These are phyloP conservation scores for Ustilago curta DNA, from an alignment of 1,284 basidiomycete genomes.

Conservation along the genomic window DNA sequence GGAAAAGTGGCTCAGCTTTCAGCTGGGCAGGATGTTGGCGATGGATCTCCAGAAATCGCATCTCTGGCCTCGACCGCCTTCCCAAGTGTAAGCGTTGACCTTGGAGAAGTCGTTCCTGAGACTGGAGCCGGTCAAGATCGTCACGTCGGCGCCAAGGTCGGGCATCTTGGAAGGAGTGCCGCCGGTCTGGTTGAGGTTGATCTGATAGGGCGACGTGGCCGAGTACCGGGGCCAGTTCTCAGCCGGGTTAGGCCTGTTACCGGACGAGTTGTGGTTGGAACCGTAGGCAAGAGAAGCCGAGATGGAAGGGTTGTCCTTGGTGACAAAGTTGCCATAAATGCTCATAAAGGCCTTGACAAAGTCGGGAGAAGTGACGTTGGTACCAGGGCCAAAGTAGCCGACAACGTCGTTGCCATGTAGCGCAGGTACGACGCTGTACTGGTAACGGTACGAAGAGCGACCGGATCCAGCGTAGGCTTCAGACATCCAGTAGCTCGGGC, in stretches of 20 bases:
- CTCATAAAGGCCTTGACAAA: conserved; percentile 41
- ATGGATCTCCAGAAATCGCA: conserved; percentile 25
- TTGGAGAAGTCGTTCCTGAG: conserved; percentile 14
- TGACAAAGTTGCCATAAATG: conserved; percentile 43
- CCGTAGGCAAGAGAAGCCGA: conserved; percentile 18
- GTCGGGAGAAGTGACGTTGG: conserved; percentile 13
- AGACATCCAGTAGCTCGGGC: conserved; percentile 45
- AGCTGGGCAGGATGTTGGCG: conserved; percentile 8
- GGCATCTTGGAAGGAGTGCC: conserved; percentile 7
- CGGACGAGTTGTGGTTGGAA: conserved; percentile 5
- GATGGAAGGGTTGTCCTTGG: conserved; percentile 29
- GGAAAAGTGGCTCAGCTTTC: not conserved
- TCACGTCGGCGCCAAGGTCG: conserved; percentile 8
- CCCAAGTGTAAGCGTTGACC: conserved; percentile 22
- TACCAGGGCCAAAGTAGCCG: conserved; percentile 32
- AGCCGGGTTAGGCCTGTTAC: conserved; percentile 10
- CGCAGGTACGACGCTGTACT: conserved; percentile 38
- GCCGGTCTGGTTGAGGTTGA: conserved; percentile 43
- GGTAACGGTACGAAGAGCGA: conserved; percentile 29
- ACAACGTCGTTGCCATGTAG: conserved; percentile 37
- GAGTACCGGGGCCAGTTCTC: conserved; percentile 37
- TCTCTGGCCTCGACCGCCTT: conserved; percentile 12
- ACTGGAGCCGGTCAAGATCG: conserved; percentile 7
- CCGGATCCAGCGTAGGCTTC: conserved; percentile 40
- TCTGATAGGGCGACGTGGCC: conserved; percentile 20